Conservation (phyloP, 1,139 yeast species). For the Arxiozyma bovina region DNA sequence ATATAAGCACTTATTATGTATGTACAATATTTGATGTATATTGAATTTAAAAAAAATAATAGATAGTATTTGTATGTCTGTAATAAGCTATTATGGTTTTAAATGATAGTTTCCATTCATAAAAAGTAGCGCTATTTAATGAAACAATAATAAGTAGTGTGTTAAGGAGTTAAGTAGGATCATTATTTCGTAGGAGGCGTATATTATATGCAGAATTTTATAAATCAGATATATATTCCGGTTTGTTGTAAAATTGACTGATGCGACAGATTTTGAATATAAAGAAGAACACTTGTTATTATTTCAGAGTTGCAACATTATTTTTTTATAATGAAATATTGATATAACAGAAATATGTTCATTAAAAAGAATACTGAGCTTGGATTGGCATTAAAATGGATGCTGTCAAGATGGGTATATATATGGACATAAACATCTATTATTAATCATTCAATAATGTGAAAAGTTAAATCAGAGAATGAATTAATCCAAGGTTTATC, state of each 20-base stretch:
- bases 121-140: too few species aligned
- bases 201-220: not conserved
- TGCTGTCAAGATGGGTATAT: too few species aligned
- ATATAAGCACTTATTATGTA: too few species aligned
- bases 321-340: not conserved
- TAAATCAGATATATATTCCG: not conserved
- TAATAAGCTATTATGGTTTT: too few species aligned
- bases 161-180: not conserved
- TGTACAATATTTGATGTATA: too few species aligned
- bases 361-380: too few species aligned
- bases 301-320: not conserved
- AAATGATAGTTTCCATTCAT: too few species aligned
- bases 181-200: too few species aligned
- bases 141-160: not conserved
- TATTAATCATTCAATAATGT: slow-evolving; percentile 19
- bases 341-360: not conserved
- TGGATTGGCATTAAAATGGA: too few species aligned
- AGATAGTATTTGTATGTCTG: not conserved
- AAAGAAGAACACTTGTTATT: not conserved
- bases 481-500: slow-evolving; percentile 41
- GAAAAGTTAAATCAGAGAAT: slow-evolving; percentile 47
- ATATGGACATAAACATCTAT: not conserved
- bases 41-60: too few species aligned
- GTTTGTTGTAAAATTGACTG: not conserved
- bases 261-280: not conserved